These are phyloP conservation scores for Tilletia walkeri DNA, from an alignment of 1,284 basidiomycete species.

Conservation along the genomic window DNA sequence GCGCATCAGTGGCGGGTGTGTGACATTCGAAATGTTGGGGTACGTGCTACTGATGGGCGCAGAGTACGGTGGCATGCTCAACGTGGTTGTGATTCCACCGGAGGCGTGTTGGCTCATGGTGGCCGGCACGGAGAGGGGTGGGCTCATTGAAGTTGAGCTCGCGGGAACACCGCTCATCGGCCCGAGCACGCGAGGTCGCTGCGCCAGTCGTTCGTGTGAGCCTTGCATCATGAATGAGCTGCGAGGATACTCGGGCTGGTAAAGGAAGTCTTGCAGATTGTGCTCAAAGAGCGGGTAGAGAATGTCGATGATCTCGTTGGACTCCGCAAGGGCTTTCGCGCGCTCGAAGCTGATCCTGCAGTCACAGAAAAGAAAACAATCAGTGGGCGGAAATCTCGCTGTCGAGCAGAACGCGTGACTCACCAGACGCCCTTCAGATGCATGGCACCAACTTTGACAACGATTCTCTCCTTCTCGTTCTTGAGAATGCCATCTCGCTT, in stretches of 20 bases:
- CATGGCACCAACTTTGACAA: conserved; percentile 56
- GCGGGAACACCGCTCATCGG: conserved; percentile 10
- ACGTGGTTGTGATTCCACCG: neutral
- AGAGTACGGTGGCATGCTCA: conserved; percentile 14
- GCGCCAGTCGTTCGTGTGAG: neutral
- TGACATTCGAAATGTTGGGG: conserved; percentile 9
- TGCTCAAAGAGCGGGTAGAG: conserved; percentile 55
- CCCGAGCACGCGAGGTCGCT: conserved; percentile 1
- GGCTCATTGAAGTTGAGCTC: conserved; percentile 16
- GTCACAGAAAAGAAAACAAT: neutral
- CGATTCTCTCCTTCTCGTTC: conserved; percentile 55
- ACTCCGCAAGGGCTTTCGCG: conserved; percentile 53
- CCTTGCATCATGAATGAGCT: conserved; percentile 1
- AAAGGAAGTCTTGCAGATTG: conserved; percentile 55
- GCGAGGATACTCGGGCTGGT: conserved; percentile 43
- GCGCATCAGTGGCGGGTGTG: conserved; percentile 13
- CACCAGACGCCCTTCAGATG: conserved; percentile 56
- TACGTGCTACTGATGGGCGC: conserved; percentile 11
- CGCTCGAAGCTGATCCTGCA: conserved; percentile 49
- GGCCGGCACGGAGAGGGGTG: conserved; percentile 6
- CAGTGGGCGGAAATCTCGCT: neutral
- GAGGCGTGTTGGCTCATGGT: conserved; percentile 10
- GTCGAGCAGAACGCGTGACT: conserved; percentile 8
- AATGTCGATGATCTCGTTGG: conserved; percentile 51
- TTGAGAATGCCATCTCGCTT: conserved; percentile 56